Evolutionary conservation across 306 rosid species (phyloP), one percentile per base, ranked within the genome.

Genomic region (Trifolium repens): DNA sequence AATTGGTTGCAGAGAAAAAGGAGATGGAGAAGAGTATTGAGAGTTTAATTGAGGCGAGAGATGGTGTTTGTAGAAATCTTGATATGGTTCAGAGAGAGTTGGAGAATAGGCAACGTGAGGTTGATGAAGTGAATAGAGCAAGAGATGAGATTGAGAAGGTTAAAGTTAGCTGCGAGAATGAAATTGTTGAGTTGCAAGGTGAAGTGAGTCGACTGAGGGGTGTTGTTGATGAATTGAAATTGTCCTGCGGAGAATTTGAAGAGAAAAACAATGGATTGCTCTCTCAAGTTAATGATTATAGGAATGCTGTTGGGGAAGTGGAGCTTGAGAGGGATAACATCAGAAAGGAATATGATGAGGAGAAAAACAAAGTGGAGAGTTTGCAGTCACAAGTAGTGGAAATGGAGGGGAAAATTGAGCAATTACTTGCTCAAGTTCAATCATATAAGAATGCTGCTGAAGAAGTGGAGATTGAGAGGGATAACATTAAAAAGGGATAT

Each of bases 111-210:
- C 80, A 17, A 65, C 40, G 7, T 0, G 77, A 57, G 66, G 72
- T 91, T 6, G 90, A 81, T 70, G 87, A 74, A 4, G 43, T 67
- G 0, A 46, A 27, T 40, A 78, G 50, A n/a, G 69, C 16, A 50
- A 87, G 77, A n/a, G 71, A 17, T 65, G 84, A 80, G 82, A 67
- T 83, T 7, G 89, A 82, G 81, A 79, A 73, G 65, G 86, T 19
- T 15, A 90, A 79, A 54, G 72, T 63, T 9, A 49, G 11, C 9
- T 73, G 24, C 0, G 87, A 87, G 75, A 73, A 15, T 19, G 84
- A 83, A 17, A 76, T 88, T 55, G 82, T 34, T 55, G 83, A 68
- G 76, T 72, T 88, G 86, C 76, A 22, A 17, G 63, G 43, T 4
- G 87, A 81, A 67, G 61, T 72, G 32, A 60, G 22, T 60, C 73